A percentile compares a stretch with the other conserved stretches of the same genome.
Evolutionary conservation across 1,284 basidiomycete species (phyloP).

Genomic region (Irpex sp.): DNA sequence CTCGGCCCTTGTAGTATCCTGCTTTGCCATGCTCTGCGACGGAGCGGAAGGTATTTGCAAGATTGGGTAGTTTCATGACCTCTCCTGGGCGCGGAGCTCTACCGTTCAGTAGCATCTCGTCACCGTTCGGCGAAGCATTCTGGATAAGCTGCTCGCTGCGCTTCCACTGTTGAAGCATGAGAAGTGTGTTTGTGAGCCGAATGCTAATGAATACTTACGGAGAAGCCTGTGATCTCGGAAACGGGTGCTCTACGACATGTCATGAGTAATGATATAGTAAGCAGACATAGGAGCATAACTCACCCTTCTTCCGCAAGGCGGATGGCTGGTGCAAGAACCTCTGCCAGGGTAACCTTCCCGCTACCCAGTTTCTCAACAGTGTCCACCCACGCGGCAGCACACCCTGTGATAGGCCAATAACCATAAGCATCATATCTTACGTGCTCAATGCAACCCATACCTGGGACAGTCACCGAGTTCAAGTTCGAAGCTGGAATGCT

Average conservation of each 20-base stretch:
- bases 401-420: conserved; percentile 47
- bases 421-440: not conserved
- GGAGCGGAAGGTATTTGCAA: conserved; percentile 82
- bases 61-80: conserved; percentile 73
- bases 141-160: conserved; percentile 72
- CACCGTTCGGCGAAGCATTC: conserved; percentile 76
- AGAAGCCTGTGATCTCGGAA: conserved; percentile 69
- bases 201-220: conserved; percentile 36
- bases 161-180: conserved; percentile 56
- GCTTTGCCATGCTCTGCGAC: conserved; percentile 81
- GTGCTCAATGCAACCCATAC: conserved; percentile 28
- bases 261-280: not conserved
- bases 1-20: conserved; percentile 89
- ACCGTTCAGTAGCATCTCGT: conserved; percentile 84
- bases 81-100: conserved; percentile 78
- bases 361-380: conserved; percentile 82
- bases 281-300: conserved; percentile 10
- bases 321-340: conserved; percentile 89
- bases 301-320: conserved; percentile 84
- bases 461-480: conserved; percentile 91
- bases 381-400: conserved; percentile 92
- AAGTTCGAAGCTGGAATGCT: conserved; percentile 73
- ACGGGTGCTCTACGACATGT: conserved; percentile 60
- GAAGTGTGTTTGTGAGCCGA: not conserved
- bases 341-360: conserved; percentile 72